phyloP scores from a whole-genome alignment of 495 filamentous ascomycete genomes.

The Wilcoxina mikolae region DNA sequence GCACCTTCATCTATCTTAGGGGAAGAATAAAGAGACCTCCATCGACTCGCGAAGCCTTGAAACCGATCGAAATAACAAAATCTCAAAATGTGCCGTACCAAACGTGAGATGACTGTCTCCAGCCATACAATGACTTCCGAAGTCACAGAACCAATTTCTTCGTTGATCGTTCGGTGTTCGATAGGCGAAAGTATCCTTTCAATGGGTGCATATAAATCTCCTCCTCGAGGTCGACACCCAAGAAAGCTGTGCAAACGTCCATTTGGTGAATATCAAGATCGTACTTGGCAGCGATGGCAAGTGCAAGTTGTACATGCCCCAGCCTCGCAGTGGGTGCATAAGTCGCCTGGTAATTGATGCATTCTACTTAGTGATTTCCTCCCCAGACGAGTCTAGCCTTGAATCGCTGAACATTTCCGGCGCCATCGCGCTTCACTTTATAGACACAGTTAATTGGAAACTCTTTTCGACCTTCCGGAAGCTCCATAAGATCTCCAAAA shows the following conservation, averaged over 20 bases:
- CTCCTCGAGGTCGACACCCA: not conserved
- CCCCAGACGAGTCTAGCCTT: not conserved
- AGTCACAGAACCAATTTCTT: too few relatives aligned
- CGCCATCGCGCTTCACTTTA: not conserved
- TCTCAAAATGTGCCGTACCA: not conserved
- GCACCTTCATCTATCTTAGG: not conserved
- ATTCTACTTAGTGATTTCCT: not conserved
- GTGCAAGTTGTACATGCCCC: not conserved
- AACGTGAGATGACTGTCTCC: not conserved
- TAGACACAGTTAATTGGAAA: not conserved
- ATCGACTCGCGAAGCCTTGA: not conserved
- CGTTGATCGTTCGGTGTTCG: not conserved
- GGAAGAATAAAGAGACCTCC: not conserved
- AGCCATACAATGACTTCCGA: not conserved
- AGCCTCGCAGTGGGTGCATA: not conserved
- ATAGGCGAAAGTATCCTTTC: not conserved
- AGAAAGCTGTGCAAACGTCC: conserved; percentile 4
- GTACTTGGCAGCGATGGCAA: not conserved
- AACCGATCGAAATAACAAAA: not conserved
- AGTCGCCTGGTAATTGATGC: conserved; percentile 1
- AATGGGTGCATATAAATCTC: not conserved
- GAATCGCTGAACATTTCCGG: not conserved
- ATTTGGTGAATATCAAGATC: not conserved
- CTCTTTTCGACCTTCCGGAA: not conserved
- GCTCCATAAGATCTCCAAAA: not conserved